Evolutionary conservation across 805 yeast species (phyloP).

Genomic region (Blastobotrys peoriensis): DNA sequence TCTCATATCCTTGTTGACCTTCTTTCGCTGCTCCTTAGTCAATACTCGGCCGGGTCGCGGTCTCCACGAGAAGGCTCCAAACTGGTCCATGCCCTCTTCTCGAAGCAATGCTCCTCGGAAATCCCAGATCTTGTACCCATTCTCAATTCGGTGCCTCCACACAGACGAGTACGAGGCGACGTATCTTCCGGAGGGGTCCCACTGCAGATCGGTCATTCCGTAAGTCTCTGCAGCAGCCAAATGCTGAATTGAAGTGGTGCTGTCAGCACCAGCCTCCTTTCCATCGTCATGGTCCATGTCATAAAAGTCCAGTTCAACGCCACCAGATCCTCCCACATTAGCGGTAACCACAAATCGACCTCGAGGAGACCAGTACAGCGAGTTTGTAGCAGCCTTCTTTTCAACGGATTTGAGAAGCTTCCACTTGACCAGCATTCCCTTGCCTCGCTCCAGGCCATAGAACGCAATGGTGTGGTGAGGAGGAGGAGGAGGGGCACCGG

Average conservation of each 20-base stretch:
- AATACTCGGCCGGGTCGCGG: conserved; percentile 86
- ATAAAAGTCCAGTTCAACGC: conserved; percentile 67
- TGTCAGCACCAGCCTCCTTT: conserved; percentile 39
- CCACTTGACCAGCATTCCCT: conserved; percentile 52
- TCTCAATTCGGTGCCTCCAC: conserved; percentile 79
- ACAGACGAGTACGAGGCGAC: conserved; percentile 82
- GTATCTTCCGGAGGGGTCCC: conserved; percentile 97
- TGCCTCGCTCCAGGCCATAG: conserved; percentile 68
- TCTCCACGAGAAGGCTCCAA: conserved; percentile 92
- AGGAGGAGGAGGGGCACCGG: conserved; percentile 21
- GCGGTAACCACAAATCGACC: conserved; percentile 75
- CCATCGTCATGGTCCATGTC: conserved; percentile 76
- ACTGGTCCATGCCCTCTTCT: conserved; percentile 73
- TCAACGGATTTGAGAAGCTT: conserved; percentile 51
- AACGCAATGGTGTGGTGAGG: conserved; percentile 58
- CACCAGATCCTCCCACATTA: conserved; percentile 43
- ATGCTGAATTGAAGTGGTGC: conserved; percentile 49
- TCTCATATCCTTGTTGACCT: conserved; percentile 81
- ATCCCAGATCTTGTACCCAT: conserved; percentile 86
- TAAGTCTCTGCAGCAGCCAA: conserved; percentile 59
- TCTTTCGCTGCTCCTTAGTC: conserved; percentile 74
- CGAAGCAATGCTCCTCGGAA: conserved; percentile 70
- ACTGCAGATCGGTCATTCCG: conserved; percentile 75
- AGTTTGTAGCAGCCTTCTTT: conserved; percentile 63
- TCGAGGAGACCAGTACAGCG: conserved; percentile 82